Evolutionary conservation across 805 yeast species (phyloP).

Genomic region (Metschnikowia picachoensis): DNA sequence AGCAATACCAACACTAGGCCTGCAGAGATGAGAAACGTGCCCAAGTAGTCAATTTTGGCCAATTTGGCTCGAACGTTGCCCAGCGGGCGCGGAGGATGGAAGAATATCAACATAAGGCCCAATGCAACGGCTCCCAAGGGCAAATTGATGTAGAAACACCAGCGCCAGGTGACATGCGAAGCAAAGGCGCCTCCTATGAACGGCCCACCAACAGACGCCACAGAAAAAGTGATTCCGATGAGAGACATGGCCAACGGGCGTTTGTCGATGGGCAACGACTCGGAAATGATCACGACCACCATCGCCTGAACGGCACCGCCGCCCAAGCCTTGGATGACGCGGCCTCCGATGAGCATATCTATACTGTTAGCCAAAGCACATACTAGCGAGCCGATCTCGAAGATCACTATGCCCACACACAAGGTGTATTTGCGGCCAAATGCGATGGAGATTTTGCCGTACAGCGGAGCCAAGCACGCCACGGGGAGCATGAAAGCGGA

Average conservation of each 20-base stretch:
- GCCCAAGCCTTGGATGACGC: constrained; percentile 69
- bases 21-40: constrained; percentile 40
- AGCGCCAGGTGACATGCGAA: constrained; percentile 60
- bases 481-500: constrained; percentile 53
- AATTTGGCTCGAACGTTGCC: constrained; percentile 38
- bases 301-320: constrained; percentile 64
- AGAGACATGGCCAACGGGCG: constrained; percentile 38
- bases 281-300: constrained; percentile 54
- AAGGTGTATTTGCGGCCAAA: constrained; percentile 54
- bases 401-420: constrained; percentile 46
- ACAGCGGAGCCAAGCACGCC: constrained; percentile 51
- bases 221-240: constrained; percentile 42
- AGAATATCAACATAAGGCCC: constrained; percentile 33
- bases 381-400: constrained; percentile 60
- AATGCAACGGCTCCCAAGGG: constrained; percentile 59
- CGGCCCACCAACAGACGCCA: constrained; percentile 58
- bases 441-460: constrained; percentile 54
- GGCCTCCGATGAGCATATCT: constrained; percentile 63
- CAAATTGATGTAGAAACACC: constrained; percentile 71
- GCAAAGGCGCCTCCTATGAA: constrained; percentile 65
- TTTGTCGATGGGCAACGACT: constrained; percentile 44
- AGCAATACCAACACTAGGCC: constrained; percentile 44
- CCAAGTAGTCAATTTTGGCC: constrained; percentile 45
- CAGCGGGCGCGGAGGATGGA: constrained; percentile 46
- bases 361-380: constrained; percentile 53